Evolutionary conservation across 202 grass and related monocot genomes (phyloP), one percentile per base, ranked within the genome.

Genomic region (Panicum hallii): DNA sequence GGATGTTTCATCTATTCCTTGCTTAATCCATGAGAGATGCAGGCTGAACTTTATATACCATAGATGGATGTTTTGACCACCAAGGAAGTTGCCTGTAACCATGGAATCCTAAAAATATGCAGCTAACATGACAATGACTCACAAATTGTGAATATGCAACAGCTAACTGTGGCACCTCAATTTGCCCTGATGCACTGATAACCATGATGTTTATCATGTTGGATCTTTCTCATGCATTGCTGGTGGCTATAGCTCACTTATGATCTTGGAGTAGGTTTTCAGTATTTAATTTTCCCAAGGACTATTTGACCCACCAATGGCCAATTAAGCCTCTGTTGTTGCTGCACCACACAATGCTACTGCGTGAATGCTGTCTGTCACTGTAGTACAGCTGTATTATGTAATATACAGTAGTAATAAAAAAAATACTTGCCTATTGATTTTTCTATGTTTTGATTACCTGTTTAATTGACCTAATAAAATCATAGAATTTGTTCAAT

Each of bases 371-470:
- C 20, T 61, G 16, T 71, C 11, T 76, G 41, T 13, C 36, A 52
- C 52, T 77, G 60, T 66, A 58, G 40, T 38, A 19, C 28, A 40
- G 40, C 26, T 26, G 26, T 26, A 26, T 26, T 26, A 26, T 26
- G 26, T 26, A 26, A 26, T 26, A 26, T 26, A 26, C 47, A 66
- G 7, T 14, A 67, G 36, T 46, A 56, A 20, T 68, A 42, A n/a
- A 61, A n/a, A 61, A 40, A 66, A 57, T 34, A 36, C 14, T 67
- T 66, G 22, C 62, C 36, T 41, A 67, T 32, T 52, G 22, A 73
- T 79, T 73, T 79, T 54, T 1, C 36, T 49, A 62, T 69, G 47
- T 85, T 14, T 16, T 43, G 15, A 62, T 77, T 63, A 68, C 1
- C 70, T 68, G 40, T 67, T 68, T 87, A 58, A 47, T 46, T 38